Conservation (phyloP, 73 alveolate species). For the Tetrahymena malaccensis region DNA sequence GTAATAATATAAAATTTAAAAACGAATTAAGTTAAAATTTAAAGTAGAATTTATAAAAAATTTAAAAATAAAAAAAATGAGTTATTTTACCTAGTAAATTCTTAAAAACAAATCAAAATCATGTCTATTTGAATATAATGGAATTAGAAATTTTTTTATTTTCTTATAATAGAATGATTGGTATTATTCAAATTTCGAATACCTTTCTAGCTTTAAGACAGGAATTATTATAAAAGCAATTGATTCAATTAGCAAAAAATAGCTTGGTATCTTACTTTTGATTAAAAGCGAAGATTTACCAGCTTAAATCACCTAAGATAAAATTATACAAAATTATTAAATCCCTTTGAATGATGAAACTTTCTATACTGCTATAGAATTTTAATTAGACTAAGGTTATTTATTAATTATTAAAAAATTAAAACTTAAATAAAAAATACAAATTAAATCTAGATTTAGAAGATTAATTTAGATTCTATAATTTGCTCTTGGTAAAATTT, state of each 20-base stretch:
- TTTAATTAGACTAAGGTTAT: neutral
- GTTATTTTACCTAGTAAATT: neutral
- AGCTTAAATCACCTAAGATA: neutral
- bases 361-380: neutral
- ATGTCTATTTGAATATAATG: neutral
- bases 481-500: neutral
- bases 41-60: neutral
- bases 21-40: neutral
- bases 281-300: neutral
- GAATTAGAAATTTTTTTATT: neutral
- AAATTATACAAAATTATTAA: too few relatives aligned
- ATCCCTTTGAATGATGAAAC: neutral
- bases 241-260: neutral
- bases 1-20: neutral
- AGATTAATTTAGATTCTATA: neutral
- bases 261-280: neutral
- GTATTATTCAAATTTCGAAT: neutral
- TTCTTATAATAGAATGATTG: neutral
- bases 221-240: neutral
- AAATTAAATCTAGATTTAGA: neutral
- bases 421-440: neutral
- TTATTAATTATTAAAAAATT: too few relatives aligned
- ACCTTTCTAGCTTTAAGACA: neutral
- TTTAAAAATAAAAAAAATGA: neutral
- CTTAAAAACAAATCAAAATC: neutral